These are phyloP conservation scores for Geoglossum glabrum DNA, from an alignment of 495 filamentous ascomycete genomes.

Conservation along the genomic window DNA sequence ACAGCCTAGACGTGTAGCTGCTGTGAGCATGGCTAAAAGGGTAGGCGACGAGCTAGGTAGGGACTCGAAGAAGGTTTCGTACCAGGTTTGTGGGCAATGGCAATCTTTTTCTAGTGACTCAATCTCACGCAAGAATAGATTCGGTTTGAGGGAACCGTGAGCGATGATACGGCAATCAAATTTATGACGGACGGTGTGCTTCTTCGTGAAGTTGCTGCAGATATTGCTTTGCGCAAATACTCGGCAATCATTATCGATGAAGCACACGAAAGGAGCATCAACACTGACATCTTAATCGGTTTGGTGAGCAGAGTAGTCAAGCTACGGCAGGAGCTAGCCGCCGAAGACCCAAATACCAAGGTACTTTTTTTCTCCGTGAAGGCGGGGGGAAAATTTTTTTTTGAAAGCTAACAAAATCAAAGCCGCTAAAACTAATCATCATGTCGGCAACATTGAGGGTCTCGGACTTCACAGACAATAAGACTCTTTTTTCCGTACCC, in stretches of 20 bases:
- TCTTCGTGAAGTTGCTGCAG: slow-evolving; percentile 73
- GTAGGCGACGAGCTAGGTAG: slow-evolving; percentile 70
- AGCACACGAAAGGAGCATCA: slow-evolving; percentile 91
- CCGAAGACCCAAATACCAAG: slow-evolving; percentile 29
- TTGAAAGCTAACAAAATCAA: slow-evolving; percentile 10
- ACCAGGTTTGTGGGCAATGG: slow-evolving; percentile 25
- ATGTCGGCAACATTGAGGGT: slow-evolving; percentile 94
- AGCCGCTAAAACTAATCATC: slow-evolving; percentile 81
- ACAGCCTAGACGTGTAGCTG: slow-evolving; percentile 80
- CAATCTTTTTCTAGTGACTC: neutral
- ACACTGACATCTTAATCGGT: slow-evolving; percentile 92
- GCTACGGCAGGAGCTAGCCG: slow-evolving; percentile 41
- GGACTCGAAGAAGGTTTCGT: slow-evolving; percentile 48
- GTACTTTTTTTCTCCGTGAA: neutral
- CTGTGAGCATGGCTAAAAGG: slow-evolving; percentile 86
- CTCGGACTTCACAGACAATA: slow-evolving; percentile 75
- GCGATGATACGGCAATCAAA: slow-evolving; percentile 78
- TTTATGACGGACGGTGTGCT: slow-evolving; percentile 99
- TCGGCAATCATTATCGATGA: slow-evolving; percentile 90
- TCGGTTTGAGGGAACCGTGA: slow-evolving; percentile 71
- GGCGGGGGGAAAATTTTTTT: neutral
- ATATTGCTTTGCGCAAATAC: slow-evolving; percentile 83
- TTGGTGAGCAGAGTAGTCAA: slow-evolving; percentile 88
- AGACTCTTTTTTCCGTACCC: slow-evolving; percentile 50
- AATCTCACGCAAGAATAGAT: slow-evolving; percentile 33